Percentiles rank a stretch among this genome's conserved stretches.
phyloP scores from a whole-genome alignment of 345 rosid species.

The Moringa oleifera region DNA sequence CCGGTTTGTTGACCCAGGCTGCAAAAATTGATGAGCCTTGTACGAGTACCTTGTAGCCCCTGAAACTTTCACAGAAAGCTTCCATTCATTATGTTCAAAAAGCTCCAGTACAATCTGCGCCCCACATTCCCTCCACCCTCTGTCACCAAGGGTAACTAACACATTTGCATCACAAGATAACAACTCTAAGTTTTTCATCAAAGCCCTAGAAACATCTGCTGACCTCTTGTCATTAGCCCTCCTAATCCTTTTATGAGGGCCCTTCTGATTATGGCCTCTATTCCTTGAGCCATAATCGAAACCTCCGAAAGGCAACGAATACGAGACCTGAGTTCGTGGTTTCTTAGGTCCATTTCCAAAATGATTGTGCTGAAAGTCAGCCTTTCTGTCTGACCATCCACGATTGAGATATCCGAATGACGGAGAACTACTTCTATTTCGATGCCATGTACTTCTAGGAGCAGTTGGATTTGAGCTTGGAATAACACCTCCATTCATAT shows the following conservation, averaged over 20 bases:
- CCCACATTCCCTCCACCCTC: conserved; percentile 90
- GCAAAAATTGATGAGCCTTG: conserved; percentile 93
- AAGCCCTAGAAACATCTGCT: conserved; percentile 43
- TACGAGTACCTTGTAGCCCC: conserved; percentile 64
- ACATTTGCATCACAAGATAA: conserved; percentile 74
- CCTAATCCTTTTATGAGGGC: conserved; percentile 75
- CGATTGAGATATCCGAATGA: conserved; percentile 43
- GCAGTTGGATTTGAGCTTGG: conserved; percentile 87
- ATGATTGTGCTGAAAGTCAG: conserved; percentile 46
- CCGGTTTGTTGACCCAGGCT: conserved; percentile 91
- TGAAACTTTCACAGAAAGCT: conserved; percentile 69
- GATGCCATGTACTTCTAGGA: conserved; percentile 76
- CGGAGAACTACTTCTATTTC: conserved; percentile 50
- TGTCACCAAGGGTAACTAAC: conserved; percentile 64
- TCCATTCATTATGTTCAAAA: conserved; percentile 87
- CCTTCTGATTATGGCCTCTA: conserved; percentile 51
- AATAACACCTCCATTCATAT: conserved; percentile 47
- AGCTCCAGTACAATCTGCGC: conserved; percentile 69
- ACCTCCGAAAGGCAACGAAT: conserved; percentile 67
- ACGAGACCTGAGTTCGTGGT: conserved; percentile 85
- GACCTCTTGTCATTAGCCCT: conserved; percentile 61
- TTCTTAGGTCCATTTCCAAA: conserved; percentile 85
- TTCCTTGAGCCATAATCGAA: conserved; percentile 49
- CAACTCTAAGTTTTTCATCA: conserved; percentile 55
- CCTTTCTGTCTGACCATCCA: conserved; percentile 74